Percentiles rank a stretch among this genome's conserved stretches.
Conservation (phyloP, 176 grass and related monocot genomes). For the Metroxylon sagu region DNA sequence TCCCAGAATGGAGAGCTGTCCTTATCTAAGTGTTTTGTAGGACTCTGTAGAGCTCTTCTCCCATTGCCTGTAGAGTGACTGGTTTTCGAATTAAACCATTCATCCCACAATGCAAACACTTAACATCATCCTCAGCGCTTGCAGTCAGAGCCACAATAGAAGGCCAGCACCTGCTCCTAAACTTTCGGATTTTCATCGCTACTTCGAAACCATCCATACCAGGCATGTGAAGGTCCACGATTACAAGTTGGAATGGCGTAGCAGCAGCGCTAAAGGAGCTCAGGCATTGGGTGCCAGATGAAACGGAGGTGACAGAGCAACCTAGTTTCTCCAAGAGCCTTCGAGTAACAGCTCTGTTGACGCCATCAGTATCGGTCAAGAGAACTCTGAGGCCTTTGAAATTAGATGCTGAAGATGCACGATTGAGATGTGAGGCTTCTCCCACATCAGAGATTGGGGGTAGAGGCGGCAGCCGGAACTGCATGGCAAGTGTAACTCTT, state of each 20-base stretch:
- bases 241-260: slow-evolving; percentile 4
- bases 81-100: slow-evolving; percentile 83
- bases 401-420: neutral
- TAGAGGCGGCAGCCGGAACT: slow-evolving; percentile 50
- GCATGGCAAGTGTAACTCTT: slow-evolving; percentile 72
- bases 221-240: slow-evolving; percentile 16
- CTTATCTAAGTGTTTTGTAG: slow-evolving; percentile 57
- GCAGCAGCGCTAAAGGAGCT: neutral
- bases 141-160: too few species aligned
- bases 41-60: slow-evolving; percentile 83
- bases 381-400: slow-evolving; percentile 23
- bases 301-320: slow-evolving; percentile 7
- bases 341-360: slow-evolving; percentile 12
- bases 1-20: too few species aligned
- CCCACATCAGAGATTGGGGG: slow-evolving; percentile 9
- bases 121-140: slow-evolving; percentile 14
- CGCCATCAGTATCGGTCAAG: slow-evolving; percentile 1
- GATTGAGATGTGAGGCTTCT: slow-evolving; percentile 1
- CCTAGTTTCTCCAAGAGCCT: slow-evolving; percentile 15
- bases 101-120: slow-evolving; percentile 60
- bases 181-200: too few species aligned
- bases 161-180: too few species aligned
- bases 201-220: slow-evolving; percentile 6
- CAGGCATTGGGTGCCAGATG: slow-evolving; percentile 1
- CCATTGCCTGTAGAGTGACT: slow-evolving; percentile 44